These are phyloP conservation scores for Mrakiaceae sp. DNA, from an alignment of 1,284 basidiomycete species.

Conservation along the genomic window DNA sequence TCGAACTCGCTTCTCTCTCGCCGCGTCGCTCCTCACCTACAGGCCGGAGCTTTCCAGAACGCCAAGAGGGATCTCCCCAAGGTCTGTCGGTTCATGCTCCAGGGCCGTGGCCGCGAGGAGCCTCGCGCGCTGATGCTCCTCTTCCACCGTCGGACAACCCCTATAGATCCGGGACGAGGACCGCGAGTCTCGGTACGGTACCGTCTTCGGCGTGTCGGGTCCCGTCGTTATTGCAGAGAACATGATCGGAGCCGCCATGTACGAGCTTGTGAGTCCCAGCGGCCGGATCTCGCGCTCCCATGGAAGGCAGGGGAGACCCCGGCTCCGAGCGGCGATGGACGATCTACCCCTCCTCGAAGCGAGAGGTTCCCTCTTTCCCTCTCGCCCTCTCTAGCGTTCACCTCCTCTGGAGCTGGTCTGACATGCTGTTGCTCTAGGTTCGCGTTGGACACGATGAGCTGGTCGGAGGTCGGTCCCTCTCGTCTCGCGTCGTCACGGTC, in stretches of 20 bases:
- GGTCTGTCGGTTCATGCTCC: slow-evolving; percentile 22
- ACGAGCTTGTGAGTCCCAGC: slow-evolving; percentile 54
- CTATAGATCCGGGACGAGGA: slow-evolving; percentile 68
- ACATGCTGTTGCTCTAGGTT: slow-evolving; percentile 31
- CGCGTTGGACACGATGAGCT: slow-evolving; percentile 93
- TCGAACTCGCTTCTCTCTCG: not conserved
- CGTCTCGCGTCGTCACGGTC: not conserved
- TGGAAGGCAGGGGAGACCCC: not conserved
- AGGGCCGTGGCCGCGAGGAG: not conserved
- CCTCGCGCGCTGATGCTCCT: too few relatives aligned
- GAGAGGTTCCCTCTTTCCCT: not conserved
- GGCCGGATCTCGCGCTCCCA: not conserved
- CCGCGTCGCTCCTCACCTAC: not conserved
- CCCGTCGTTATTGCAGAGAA: slow-evolving; percentile 95
- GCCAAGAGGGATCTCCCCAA: slow-evolving; percentile 75
- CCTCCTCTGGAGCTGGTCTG: not conserved
- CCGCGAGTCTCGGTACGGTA: slow-evolving; percentile 73
- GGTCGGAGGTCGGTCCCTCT: slow-evolving; percentile 61
- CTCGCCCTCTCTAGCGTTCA: not conserved
- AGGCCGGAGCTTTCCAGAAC: slow-evolving; percentile 83
- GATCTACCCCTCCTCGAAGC: too few relatives aligned
- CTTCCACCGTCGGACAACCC: not conserved
- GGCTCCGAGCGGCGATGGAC: too few relatives aligned
- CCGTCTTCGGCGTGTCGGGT: slow-evolving; percentile 88
- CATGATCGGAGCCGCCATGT: slow-evolving; percentile 93